These are phyloP conservation scores for Ophiostoma sp. DNA, from an alignment of 2,329 filamentous ascomycete species.

Conservation along the genomic window DNA sequence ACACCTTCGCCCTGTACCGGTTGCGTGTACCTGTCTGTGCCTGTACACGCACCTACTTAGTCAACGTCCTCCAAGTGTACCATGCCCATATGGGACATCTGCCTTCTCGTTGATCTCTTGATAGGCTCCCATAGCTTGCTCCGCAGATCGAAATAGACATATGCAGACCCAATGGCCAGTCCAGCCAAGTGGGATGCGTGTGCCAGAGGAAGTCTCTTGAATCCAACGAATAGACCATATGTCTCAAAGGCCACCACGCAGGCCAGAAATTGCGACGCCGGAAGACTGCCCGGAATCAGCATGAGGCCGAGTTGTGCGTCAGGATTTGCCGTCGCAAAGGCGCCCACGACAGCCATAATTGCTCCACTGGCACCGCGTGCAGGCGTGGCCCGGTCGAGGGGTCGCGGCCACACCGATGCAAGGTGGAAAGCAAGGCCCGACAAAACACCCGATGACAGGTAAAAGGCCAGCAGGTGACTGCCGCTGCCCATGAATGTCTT, in stretches of 20 bases:
- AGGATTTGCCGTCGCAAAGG: constrained; percentile 28
- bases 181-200: constrained; percentile 30
- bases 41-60: not conserved
- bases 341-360: constrained; percentile 29
- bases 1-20: not conserved
- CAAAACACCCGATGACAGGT: constrained; percentile 29
- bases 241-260: constrained; percentile 27
- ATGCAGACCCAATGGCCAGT: constrained; percentile 28
- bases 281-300: constrained; percentile 26
- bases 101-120: constrained; percentile 13
- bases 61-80: not conserved
- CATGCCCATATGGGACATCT: not conserved
- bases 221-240: constrained; percentile 29
- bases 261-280: constrained; percentile 27
- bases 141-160: constrained; percentile 27
- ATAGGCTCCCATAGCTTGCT: constrained; percentile 27
- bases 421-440: constrained; percentile 28
- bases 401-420: constrained; percentile 27
- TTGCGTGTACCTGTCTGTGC: not conserved
- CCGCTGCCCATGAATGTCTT: constrained; percentile 27
- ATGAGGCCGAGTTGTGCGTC: constrained; percentile 27
- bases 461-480: constrained; percentile 31
- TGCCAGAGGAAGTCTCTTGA: constrained; percentile 26
- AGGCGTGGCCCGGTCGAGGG: constrained; percentile 22
- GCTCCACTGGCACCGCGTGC: constrained; percentile 31